phyloP scores from a whole-genome alignment of 2,329 filamentous ascomycete genomes.

The Paecilomyces dactylethromorphus region DNA sequence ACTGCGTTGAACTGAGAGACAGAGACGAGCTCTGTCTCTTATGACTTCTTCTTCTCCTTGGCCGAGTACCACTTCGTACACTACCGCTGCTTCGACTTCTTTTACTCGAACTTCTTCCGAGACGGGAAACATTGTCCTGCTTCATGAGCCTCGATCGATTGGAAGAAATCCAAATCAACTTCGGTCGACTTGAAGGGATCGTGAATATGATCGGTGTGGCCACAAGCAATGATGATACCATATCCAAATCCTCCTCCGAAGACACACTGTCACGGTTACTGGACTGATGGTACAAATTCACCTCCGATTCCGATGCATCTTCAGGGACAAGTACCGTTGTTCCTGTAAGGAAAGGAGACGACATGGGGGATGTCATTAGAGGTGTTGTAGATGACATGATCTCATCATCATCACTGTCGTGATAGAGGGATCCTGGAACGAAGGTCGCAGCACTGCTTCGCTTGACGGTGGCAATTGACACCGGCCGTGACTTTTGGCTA shows the following conservation, averaged over 20 bases:
- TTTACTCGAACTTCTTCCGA: not conserved
- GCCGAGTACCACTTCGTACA: not conserved
- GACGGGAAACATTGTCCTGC: not conserved
- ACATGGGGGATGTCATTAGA: constrained; percentile 17
- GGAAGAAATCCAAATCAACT: constrained; percentile 23
- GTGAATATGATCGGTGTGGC: constrained; percentile 26
- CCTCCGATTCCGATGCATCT: constrained; percentile 11
- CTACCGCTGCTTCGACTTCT: not conserved
- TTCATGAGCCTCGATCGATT: constrained; percentile 2
- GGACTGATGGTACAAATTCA: constrained; percentile 16
- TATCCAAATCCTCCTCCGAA: constrained; percentile 25
- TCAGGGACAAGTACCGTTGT: constrained; percentile 23
- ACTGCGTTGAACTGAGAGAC: not conserved
- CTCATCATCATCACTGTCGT: constrained; percentile 21
- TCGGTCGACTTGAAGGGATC: constrained; percentile 23
- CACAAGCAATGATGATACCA: constrained; percentile 13
- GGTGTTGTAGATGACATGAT: constrained; percentile 27
- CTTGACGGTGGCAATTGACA: constrained; percentile 30
- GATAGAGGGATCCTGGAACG: constrained; percentile 18
- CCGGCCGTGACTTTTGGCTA: constrained; percentile 21
- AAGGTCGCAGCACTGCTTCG: constrained; percentile 25
- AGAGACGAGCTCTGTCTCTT: not conserved
- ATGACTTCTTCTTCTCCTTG: not conserved
- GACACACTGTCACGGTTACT: constrained; percentile 20
- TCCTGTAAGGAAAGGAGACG: constrained; percentile 21